Conservation (phyloP, 129 eudicot species). For the Rutidosis leptorrhynchoides region DNA sequence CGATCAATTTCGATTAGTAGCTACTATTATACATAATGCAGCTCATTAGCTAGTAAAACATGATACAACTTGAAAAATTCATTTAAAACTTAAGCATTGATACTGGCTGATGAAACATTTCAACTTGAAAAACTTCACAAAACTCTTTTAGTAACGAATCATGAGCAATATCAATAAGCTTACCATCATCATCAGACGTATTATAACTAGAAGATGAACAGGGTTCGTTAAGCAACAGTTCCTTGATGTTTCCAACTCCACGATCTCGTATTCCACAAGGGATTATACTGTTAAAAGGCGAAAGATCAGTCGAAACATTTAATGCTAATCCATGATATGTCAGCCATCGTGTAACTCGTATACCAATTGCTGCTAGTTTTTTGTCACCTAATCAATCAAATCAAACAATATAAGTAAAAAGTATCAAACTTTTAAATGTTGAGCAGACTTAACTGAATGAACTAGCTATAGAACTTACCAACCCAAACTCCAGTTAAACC, state of each 20-base stretch:
- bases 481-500: conserved; percentile 59
- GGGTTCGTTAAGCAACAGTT: conserved; percentile 28
- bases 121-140: conserved; percentile 66
- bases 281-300: conserved; percentile 56
- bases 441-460: neutral
- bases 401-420: neutral
- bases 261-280: conserved; percentile 86
- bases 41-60: conserved; percentile 29
- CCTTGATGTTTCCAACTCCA: conserved; percentile 79
- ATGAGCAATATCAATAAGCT: conserved; percentile 49
- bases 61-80: neutral
- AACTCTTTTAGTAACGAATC: conserved; percentile 59
- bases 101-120: conserved; percentile 33
- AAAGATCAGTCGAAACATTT: conserved; percentile 59
- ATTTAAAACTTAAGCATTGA: conserved; percentile 3
- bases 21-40: conserved; percentile 33
- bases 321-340: conserved; percentile 83
- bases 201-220: neutral
- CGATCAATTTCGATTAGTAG: neutral
- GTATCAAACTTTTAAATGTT: neutral
- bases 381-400: conserved; percentile 46
- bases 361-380: conserved; percentile 81
- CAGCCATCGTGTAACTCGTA: conserved; percentile 73
- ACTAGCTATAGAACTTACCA: neutral
- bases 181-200: conserved; percentile 30